A percentile compares a stretch with the other conserved stretches of the same genome.
Conservation (phyloP, 2,329 filamentous ascomycete species). For the Nemania sp. region DNA sequence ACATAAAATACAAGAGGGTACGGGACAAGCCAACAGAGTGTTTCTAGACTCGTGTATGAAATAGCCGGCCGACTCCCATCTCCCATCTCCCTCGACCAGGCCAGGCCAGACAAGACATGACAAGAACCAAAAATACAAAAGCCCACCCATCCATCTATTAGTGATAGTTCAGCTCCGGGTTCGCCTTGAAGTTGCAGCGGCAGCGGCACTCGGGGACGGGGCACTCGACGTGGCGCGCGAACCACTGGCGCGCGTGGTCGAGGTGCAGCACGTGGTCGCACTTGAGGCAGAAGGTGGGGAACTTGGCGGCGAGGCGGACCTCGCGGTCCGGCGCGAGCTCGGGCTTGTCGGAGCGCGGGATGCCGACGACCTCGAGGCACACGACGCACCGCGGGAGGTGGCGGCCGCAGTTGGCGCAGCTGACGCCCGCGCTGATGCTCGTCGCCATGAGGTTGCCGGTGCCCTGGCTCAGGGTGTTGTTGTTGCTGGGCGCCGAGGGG, state of each 20-base stretch:
- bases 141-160: slow-evolving; percentile 29
- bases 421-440: slow-evolving; percentile 63
- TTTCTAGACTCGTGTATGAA: no score
- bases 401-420: slow-evolving; percentile 68
- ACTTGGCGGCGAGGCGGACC: slow-evolving; percentile 56
- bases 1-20: no score
- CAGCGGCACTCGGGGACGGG: slow-evolving; percentile 72
- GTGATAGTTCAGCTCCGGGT: slow-evolving; percentile 61
- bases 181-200: slow-evolving; percentile 64
- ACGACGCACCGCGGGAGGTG: slow-evolving; percentile 70
- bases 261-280: slow-evolving; percentile 72
- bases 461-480: slow-evolving; percentile 25
- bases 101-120: background rate
- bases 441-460: slow-evolving; percentile 61
- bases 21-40: no score
- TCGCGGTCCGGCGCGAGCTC: slow-evolving; percentile 55
- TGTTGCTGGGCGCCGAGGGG: no score
- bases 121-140: no score
- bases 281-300: slow-evolving; percentile 70
- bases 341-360: slow-evolving; percentile 63
- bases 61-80: no score
- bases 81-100: no score
- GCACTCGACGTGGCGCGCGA: slow-evolving; percentile 66
- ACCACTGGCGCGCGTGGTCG: slow-evolving; percentile 71
- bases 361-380: slow-evolving; percentile 68